Evolutionary conservation across 371 early-diverging fungal species (phyloP), one percentile per base, ranked within the genome.

Genomic region (Rhizopus stolonifer): DNA sequence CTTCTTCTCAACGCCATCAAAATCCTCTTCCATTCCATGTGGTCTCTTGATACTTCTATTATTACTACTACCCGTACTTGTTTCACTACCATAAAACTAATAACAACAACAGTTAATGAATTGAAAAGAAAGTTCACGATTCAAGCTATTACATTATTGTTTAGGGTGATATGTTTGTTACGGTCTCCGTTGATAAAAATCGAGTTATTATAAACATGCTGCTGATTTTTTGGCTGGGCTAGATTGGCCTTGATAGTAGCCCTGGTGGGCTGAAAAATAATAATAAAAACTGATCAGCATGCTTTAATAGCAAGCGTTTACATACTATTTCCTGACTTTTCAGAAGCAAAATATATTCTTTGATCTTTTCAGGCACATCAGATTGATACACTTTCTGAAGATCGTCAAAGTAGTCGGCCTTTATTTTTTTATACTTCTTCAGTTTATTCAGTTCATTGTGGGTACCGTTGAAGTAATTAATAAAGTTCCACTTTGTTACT

Each of bases 81-180:
- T 26, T 46, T 46, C 46, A 46, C 29, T 26, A 26, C 24, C 29
- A 46, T 15, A 46, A 46, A 46, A 46, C 24, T 26, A 46, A 46
- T 25, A 46, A 46, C 3, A 25, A 25, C 24, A 29, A 15, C 15
- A 29, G 11, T 26, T 46, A 46, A 25, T 46, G 24, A 46, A 46
- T 14, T 26, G 29, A 46, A 46, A 25, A 46, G 25, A 42, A 42
- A 42, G 42, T n/a, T n/a, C 38, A 38, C 38, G n/a, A 38, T 38
- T 38, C 38, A 38, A 38, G 38, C n/a, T 38, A 38, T n/a, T 38
- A 38, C 38, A 38, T 38, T 38, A 38, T 38, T 38, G 38, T 38
- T 38, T 38, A 38, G 38, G 38, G 38, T 38, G 38, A 38, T 38
- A 14, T 38, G 38, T 38, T 38, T 38, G 38, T 38, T 38, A 38